Evolutionary conservation across 2,329 filamentous ascomycete genomes (phyloP).

Genomic region (Samsoniella hepiali): DNA sequence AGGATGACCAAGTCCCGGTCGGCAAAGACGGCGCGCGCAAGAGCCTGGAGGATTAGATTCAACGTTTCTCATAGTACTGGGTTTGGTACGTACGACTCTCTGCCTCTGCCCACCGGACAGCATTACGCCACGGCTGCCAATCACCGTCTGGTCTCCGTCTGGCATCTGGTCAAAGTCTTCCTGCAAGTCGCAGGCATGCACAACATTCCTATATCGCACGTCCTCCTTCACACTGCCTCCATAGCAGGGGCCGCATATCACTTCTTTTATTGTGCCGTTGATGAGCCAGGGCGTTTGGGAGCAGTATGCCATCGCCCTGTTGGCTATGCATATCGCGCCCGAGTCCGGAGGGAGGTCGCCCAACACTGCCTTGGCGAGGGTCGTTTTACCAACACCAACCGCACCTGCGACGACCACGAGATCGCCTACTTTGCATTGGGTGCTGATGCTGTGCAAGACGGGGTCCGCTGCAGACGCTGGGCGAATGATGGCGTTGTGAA

Average conservation of each 20-base stretch:
- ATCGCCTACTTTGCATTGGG: not conserved
- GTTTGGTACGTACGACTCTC: slow-evolving; percentile 19
- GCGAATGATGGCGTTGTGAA: not conserved
- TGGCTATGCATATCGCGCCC: not conserved
- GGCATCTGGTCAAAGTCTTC: slow-evolving; percentile 19
- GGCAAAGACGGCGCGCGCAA: slow-evolving; percentile 20
- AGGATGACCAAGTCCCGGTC: slow-evolving; percentile 16
- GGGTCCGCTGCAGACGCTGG: not conserved
- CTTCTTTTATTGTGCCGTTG: not conserved
- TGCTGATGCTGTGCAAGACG: not conserved
- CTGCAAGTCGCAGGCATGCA: not conserved
- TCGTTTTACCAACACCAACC: slow-evolving; percentile 4
- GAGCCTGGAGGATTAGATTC: not conserved
- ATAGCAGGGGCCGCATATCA: not conserved
- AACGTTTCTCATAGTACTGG: not conserved
- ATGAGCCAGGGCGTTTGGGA: slow-evolving; percentile 6
- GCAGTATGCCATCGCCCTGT: not conserved
- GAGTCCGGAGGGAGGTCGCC: not conserved
- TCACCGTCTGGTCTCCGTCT: slow-evolving; percentile 15
- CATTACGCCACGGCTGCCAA: slow-evolving; percentile 19
- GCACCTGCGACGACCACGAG: not conserved
- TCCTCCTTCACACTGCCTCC: not conserved
- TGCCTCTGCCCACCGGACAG: slow-evolving; percentile 23
- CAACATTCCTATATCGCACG: not conserved
- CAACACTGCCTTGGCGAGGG: slow-evolving; percentile 1